Base-by-base conservation (phyloP, 73 alveolate genomes). In the Paramecium octaurelia region DNA sequence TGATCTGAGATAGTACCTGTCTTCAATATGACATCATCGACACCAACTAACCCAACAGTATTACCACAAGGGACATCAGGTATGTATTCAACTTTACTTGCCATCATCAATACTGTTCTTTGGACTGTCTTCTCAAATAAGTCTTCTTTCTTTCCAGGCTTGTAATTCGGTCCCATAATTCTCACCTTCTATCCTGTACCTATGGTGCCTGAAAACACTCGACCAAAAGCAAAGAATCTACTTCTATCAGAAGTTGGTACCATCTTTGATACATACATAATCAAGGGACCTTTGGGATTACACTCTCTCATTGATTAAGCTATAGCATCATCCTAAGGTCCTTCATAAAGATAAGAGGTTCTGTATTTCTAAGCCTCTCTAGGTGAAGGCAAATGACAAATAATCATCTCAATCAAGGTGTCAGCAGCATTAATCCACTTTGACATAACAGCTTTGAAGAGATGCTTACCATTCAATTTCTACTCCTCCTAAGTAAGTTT, bases 241-340 rank as follows among this genome's bases (percentile, higher is more conserved):
- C 99, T 97, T 94, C 92, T 92, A 80, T 98, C 99, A 0, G 94
- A 40, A 11, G 98, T 94, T 38, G 99, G 99, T 14, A 98, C 99
- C 98, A 97, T 93, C 93, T 98, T 98, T 27, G 99, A 96, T 23
- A 98, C 95, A 88, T 94, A 98, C 95, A 98, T 92, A 99, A 98
- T 97, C 68, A 97, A 91, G 18, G 99, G 99, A 5, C 99, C 99
- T 6, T 98, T 87, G 9, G 99, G 99, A 86, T 98, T 99, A 73
- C 99, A 98, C 89, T 91, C 87, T 88, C 97, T 93, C 97, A 98
- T 98, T 12, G 99, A 99, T 76, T 92, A 69, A n/a, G 99, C 98
- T 23, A 96, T 94, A 6, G 76, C 98, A 85, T 98, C 99, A 92
- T 98, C 99, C 85, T 83, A 40, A 31, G 99, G 97, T 18, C 99